Conservation (phyloP, 208 protist genomes). For the Zelonia costaricensis region DNA sequence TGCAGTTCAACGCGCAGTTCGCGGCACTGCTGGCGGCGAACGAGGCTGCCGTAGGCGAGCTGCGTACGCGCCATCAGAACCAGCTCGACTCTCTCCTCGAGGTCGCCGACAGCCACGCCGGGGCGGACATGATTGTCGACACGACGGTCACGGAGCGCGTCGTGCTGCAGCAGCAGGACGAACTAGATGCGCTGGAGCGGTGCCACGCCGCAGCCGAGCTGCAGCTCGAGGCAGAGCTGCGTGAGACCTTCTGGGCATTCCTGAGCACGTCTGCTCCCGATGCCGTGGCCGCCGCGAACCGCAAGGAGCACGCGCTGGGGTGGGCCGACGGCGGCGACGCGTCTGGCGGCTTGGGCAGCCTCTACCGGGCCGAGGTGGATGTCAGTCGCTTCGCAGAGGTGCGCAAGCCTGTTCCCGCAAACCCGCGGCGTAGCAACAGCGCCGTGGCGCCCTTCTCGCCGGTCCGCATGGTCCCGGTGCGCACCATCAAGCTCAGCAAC, state of each 20-base stretch:
- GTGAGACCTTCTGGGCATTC: slow-evolving; percentile 41
- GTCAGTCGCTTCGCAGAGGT: slow-evolving; percentile 40
- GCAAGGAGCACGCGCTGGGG: slow-evolving; percentile 13
- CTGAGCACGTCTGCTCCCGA: slow-evolving; percentile 59
- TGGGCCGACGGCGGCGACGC: slow-evolving; percentile 1
- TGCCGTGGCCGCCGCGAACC: slow-evolving; percentile 41
- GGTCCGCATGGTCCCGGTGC: slow-evolving; percentile 40
- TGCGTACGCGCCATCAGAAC: slow-evolving; percentile 55
- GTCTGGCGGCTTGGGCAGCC: background rate
- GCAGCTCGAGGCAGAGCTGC: slow-evolving; percentile 41
- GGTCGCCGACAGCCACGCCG: slow-evolving; percentile 37
- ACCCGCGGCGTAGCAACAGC: background rate
- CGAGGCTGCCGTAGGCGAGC: slow-evolving; percentile 17
- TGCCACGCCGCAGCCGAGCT: slow-evolving; percentile 20
- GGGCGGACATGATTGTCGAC: slow-evolving; percentile 62
- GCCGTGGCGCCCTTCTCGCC: slow-evolving; percentile 14
- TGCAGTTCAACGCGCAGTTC: slow-evolving; percentile 64
- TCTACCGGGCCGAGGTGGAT: slow-evolving; percentile 37
- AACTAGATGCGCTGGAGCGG: slow-evolving; percentile 49
- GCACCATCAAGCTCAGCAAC: slow-evolving; percentile 56
- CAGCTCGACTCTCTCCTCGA: slow-evolving; percentile 64
- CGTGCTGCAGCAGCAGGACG: slow-evolving; percentile 63
- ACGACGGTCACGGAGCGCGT: slow-evolving; percentile 54
- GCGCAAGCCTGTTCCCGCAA: slow-evolving; percentile 4
- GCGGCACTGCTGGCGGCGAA: slow-evolving; percentile 23